Base-by-base conservation (phyloP, 768 basidiomycete species). In the Termitomyces titanicus region DNA sequence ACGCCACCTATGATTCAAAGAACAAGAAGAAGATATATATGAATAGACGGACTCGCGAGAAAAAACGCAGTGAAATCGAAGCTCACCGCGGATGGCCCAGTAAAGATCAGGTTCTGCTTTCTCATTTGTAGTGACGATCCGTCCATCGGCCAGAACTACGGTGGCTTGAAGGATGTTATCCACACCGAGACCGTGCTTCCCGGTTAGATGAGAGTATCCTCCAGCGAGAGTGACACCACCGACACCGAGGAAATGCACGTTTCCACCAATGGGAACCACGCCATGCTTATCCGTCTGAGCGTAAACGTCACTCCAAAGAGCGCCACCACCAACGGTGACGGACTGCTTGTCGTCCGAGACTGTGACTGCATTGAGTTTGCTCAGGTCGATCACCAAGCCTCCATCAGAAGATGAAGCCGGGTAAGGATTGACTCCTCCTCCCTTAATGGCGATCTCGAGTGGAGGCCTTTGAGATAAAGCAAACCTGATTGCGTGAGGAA, bases 11-110 rank as follows among this genome's bases (percentile, higher is more conserved):
- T 27, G 37, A 11, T 29, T 47, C 31, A 31, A 33, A 47, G 24
- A 17, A 43, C 18, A 40, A 11, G 3, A n/a, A n/a, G n/a, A n/a
- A n/a, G n/a, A n/a, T n/a, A n/a, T n/a, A 47, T 33, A 5, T 2
- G 18, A 43, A 13, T 43, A 12, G 24, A 42, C 12, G 24, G 12
- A 22, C 22, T 39, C 38, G 3, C 5, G 15, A 22, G 22, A 25
- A 4, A 33, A 33, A 33, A 33, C 33, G 4, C 3, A 35, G 8
- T 35, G 34, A 15, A 3, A 44, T 27, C 15, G 18, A 22, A 34
- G 11, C n/a, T 47, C 22, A 64, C 66, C 66, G 43, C 64, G 46
- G 40, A 67, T 67, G 3, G 66, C 66, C 64, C 63, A 67, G 53
- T 63, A 67, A 3, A 65, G 45, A 55, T 65, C 47, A 65, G 70